Percentiles rank a stretch among this genome's conserved stretches.
Evolutionary conservation across 768 basidiomycete species (phyloP).

Genomic region (Mycena vulgaris): DNA sequence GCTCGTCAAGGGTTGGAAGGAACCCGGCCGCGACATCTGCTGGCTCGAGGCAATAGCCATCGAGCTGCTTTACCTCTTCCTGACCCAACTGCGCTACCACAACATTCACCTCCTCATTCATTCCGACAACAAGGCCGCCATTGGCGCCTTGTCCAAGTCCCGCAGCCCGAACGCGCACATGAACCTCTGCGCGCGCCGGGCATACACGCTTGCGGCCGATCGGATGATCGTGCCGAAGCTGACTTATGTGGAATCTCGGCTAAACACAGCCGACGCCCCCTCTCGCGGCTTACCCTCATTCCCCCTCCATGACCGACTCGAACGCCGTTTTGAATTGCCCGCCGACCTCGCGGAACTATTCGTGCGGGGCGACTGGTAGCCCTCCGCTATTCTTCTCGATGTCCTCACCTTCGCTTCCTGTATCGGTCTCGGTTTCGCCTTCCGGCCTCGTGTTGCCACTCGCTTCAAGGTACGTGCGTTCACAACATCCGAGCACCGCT

Average conservation of each 20-base stretch:
- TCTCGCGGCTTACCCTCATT: not conserved
- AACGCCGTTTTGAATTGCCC: not conserved
- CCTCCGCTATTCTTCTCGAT: not conserved
- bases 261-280: not conserved
- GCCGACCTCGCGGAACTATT: not conserved
- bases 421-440: too few species aligned
- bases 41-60: slow-evolving; percentile 1
- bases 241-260: not conserved
- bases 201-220: not conserved
- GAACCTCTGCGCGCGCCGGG: slow-evolving; percentile 3
- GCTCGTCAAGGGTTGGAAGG: not conserved
- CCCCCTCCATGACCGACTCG: not conserved
- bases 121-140: not conserved
- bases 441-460: too few species aligned
- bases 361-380: not conserved
- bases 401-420: too few species aligned
- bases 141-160: not conserved
- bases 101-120: not conserved
- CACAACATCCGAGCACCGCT: too few species aligned
- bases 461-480: too few species aligned
- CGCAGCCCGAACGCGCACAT: slow-evolving; percentile 2
- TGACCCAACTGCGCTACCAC: not conserved
- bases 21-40: not conserved
- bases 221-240: slow-evolving; percentile 12
- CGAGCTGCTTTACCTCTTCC: not conserved